phyloP scores from a whole-genome alignment of 1,284 basidiomycete species.

The Marasmius tenuissimus region DNA sequence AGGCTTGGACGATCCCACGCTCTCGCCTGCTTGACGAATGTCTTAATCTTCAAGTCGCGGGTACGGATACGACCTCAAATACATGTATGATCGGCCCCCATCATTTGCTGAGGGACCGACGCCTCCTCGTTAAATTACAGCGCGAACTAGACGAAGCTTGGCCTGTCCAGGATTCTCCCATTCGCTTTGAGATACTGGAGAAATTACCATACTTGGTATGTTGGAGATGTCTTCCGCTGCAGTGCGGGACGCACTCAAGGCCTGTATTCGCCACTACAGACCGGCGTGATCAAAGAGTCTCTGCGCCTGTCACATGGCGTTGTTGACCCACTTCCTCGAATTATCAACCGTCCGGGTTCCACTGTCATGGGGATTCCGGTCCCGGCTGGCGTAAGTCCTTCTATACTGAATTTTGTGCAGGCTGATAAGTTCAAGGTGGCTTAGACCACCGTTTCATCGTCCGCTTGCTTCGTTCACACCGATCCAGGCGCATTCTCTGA shows the following conservation, averaged over 20 bases:
- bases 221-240: neutral
- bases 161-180: constrained; percentile 20
- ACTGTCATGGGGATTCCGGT: constrained; percentile 17
- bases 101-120: constrained; percentile 14
- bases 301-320: constrained; percentile 20
- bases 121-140: constrained; percentile 11
- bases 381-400: constrained; percentile 21
- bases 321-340: constrained; percentile 19
- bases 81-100: constrained; percentile 22
- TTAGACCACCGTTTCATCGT: constrained; percentile 23
- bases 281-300: constrained; percentile 23
- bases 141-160: constrained; percentile 25
- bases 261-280: constrained; percentile 8
- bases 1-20: neutral
- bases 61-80: constrained; percentile 28
- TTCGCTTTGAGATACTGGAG: constrained; percentile 25
- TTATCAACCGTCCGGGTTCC: constrained; percentile 16
- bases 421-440: neutral
- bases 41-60: constrained; percentile 27
- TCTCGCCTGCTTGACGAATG: constrained; percentile 24
- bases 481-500: constrained; percentile 19
- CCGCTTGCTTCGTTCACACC: constrained; percentile 20
- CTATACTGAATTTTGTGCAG: neutral
- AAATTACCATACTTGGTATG: constrained; percentile 31
- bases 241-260: neutral